Evolutionary conservation across 1,284 basidiomycete species (phyloP), one percentile per base, ranked within the genome.

Genomic region (Ceratobasidium sp.): DNA sequence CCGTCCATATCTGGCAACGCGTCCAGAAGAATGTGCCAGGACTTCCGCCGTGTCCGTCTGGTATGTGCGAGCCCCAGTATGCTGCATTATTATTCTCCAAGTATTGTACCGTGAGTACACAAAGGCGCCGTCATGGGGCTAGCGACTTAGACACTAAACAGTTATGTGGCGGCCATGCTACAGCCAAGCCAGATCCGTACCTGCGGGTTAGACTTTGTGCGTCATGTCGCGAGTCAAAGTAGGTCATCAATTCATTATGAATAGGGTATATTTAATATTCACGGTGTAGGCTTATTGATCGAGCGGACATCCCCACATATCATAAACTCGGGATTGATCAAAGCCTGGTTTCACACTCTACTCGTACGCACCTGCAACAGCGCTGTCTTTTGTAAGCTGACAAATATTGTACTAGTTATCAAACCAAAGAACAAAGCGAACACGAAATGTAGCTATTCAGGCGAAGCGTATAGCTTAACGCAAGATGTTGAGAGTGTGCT

Each of bases 11-110:
- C 13, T 69, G 67, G 67, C 22, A 56, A 32, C 49, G 25, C 56
- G 67, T 51, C 22, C 19, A 17, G 29, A 2, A n/a, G 22, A 56
- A 56, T 25, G 67, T 69, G 8, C 67, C 67, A 2, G 67, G 52
- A 7, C 52, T 69, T 13, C 67, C 67, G n/a, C 52, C 51, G 25
- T 69, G 67, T 15, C 52, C 52, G 29, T 56, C 17, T 25, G 67
- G 67, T 15, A 69, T 69, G 67, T 32, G 19, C 11, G 67, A 69
- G n/a, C 67, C 67, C 19, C 29, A 56, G 17, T 69, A 69, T 43
- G 67, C 67, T 2, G 67, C 67, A 13, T 51, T 56, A 34, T n/a
- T 69, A 19, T 69, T 69, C 34, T 52, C 67, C n/a, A 69, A 69
- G n/a, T 19, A 54, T 37, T 69, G 67, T 25, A 69, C 67, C 5